Evolutionary conservation across 176 grass and related monocot species (phyloP).

Genomic region (Oryza coarctata): DNA sequence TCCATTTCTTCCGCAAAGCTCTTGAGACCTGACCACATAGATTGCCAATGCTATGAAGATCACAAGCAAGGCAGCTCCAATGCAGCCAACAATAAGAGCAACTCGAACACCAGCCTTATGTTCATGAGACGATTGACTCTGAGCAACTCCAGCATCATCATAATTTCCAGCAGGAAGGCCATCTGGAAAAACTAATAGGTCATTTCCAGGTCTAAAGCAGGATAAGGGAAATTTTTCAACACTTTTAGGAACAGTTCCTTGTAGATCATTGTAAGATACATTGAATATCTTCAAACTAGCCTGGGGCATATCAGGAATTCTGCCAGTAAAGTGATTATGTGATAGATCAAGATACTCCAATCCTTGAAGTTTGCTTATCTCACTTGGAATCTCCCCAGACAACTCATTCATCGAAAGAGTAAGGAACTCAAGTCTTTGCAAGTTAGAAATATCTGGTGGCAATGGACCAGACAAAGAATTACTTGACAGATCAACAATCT

Average conservation of each 20-base stretch:
- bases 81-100: slow-evolving; percentile 76
- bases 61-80: slow-evolving; percentile 67
- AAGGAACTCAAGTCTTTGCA: slow-evolving; percentile 71
- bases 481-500: slow-evolving; percentile 77
- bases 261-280: slow-evolving; percentile 84
- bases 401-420: slow-evolving; percentile 72
- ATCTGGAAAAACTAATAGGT: slow-evolving; percentile 66
- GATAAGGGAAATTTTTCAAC: slow-evolving; percentile 71
- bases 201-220: slow-evolving; percentile 88
- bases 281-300: slow-evolving; percentile 63
- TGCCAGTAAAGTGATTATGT: slow-evolving; percentile 72
- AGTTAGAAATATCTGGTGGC: slow-evolving; percentile 77
- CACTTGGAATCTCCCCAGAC: slow-evolving; percentile 74
- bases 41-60: slow-evolving; percentile 70
- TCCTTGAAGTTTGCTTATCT: slow-evolving; percentile 65
- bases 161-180: slow-evolving; percentile 54
- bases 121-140: slow-evolving; percentile 32
- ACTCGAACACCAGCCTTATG: slow-evolving; percentile 64
- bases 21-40: slow-evolving; percentile 80
- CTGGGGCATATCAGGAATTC: slow-evolving; percentile 80
- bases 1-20: slow-evolving; percentile 72
- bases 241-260: slow-evolving; percentile 74
- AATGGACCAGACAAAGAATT: slow-evolving; percentile 73
- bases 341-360: slow-evolving; percentile 85
- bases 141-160: slow-evolving; percentile 33